phyloP scores from a whole-genome alignment of 345 rosid genomes.

The Viola odorata region DNA sequence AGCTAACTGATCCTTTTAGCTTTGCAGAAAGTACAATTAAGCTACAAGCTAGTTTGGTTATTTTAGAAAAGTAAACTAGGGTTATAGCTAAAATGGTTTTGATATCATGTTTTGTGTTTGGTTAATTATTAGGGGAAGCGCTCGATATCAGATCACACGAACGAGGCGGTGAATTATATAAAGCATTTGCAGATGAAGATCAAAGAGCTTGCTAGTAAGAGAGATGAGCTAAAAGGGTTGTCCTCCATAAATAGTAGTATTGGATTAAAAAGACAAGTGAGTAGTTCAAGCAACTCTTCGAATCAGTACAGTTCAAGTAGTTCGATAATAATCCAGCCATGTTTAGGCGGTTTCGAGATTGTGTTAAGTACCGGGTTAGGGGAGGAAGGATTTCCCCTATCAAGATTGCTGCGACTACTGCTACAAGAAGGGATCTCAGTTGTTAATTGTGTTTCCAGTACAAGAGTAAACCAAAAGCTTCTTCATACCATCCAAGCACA shows the following conservation, averaged over 20 bases:
- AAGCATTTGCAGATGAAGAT: slow-evolving; percentile 41
- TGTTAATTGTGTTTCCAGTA: slow-evolving; percentile 37
- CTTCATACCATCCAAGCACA: slow-evolving; percentile 49
- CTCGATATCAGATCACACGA: slow-evolving; percentile 81
- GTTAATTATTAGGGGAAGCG: slow-evolving; percentile 62
- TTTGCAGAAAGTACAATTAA: too few relatives aligned
- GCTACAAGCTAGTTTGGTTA: too few relatives aligned
- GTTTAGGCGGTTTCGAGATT: slow-evolving; percentile 49
- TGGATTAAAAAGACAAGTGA: not conserved
- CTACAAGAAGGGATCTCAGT: slow-evolving; percentile 46
- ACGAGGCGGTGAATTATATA: slow-evolving; percentile 70
- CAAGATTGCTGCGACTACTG: slow-evolving; percentile 41
- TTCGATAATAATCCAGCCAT: slow-evolving; percentile 35
- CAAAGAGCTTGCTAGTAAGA: slow-evolving; percentile 34
- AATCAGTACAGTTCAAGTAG: not conserved
- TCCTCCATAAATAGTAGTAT: slow-evolving; percentile 14
- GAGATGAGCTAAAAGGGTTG: slow-evolving; percentile 34
- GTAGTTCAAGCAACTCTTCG: slow-evolving; percentile 11
- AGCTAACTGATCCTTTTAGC: too few relatives aligned
- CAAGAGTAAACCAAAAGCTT: slow-evolving; percentile 38
- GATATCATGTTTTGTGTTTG: too few relatives aligned
- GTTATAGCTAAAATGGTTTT: too few relatives aligned
- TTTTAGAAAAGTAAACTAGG: too few relatives aligned
- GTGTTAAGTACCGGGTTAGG: slow-evolving; percentile 27
- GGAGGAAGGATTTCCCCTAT: slow-evolving; percentile 34